Percentiles rank a stretch among this genome's conserved stretches.
Evolutionary conservation across 208 protist genomes (phyloP).

Genomic region (Leishmania braziliensis): DNA sequence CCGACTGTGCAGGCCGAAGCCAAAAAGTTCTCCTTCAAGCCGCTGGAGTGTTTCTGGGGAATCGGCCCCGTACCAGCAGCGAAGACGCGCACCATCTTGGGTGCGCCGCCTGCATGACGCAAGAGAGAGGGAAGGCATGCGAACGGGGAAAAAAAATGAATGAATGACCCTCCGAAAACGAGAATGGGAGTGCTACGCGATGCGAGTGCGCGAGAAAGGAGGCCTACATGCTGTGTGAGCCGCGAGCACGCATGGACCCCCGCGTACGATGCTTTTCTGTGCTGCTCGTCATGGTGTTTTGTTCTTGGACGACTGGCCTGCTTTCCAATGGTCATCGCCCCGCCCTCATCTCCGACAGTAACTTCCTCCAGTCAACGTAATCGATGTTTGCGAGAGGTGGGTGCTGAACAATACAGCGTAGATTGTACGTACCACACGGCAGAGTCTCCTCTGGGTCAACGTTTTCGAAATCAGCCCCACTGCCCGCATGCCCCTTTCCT

Average conservation of each 20-base stretch:
- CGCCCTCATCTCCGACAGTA: neutral
- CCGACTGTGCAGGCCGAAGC: constrained; percentile 44
- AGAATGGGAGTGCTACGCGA: no score
- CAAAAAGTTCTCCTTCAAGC: constrained; percentile 50
- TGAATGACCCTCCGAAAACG: no score
- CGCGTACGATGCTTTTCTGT: neutral
- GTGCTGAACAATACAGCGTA: neutral
- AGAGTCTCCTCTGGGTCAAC: neutral
- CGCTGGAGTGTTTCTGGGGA: constrained; percentile 73
- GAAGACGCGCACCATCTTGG: neutral
- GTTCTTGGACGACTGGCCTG: neutral
- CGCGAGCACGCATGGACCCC: neutral
- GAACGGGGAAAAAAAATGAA: no score
- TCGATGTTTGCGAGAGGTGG: neutral
- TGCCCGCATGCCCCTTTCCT: neutral
- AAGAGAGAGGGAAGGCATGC: neutral
- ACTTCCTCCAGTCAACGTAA: neutral
- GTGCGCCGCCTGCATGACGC: neutral
- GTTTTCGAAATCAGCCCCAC: neutral
- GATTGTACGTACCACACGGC: neutral
- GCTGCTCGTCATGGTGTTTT: neutral
- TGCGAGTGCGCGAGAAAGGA: neutral
- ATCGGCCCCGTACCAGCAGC: constrained; percentile 1
- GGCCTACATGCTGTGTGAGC: neutral
- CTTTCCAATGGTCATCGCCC: neutral